Evolutionary conservation across 2,329 filamentous ascomycete genomes (phyloP).

Genomic region (Cylindrodendrum hubeiense): DNA sequence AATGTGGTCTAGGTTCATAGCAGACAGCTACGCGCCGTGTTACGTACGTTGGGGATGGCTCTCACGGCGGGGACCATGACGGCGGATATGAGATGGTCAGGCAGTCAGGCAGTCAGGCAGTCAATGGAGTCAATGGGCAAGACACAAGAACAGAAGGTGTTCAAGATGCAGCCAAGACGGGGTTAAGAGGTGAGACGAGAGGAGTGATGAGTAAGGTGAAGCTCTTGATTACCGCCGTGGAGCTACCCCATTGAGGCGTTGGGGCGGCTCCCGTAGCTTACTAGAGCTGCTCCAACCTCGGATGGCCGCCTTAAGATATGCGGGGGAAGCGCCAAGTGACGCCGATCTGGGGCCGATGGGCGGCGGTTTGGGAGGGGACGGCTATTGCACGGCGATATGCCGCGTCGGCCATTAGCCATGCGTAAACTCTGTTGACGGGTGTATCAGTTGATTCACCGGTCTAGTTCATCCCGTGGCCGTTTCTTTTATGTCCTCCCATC

Average conservation of each 20-base stretch:
- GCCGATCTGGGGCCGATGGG: slow-evolving; percentile 26
- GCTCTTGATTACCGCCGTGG: not conserved
- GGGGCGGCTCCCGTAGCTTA: slow-evolving; percentile 15
- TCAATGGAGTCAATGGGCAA: not conserved
- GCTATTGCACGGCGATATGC: not conserved
- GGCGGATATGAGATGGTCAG: not conserved
- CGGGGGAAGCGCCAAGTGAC: slow-evolving; percentile 20
- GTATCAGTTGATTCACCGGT: not conserved
- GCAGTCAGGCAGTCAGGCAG: not conserved
- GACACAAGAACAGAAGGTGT: not conserved
- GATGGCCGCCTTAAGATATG: slow-evolving; percentile 23
- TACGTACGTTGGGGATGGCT: slow-evolving; percentile 51
- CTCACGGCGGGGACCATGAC: slow-evolving; percentile 48
- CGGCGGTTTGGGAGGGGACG: not conserved
- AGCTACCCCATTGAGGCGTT: not conserved
- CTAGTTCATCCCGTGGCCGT: not conserved
- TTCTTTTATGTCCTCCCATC: not conserved
- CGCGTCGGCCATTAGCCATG: not conserved
- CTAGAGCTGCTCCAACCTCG: slow-evolving; percentile 19
- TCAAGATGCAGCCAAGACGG: not conserved
- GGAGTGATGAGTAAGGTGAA: not conserved
- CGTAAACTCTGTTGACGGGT: not conserved
- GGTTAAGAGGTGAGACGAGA: not conserved
- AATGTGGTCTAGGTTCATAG: not conserved
- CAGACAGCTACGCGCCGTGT: not conserved